A percentile compares a stretch with the other conserved stretches of the same genome.
phyloP scores from a whole-genome alignment of 2,329 filamentous ascomycete genomes.

The Colletotrichum limetticola region DNA sequence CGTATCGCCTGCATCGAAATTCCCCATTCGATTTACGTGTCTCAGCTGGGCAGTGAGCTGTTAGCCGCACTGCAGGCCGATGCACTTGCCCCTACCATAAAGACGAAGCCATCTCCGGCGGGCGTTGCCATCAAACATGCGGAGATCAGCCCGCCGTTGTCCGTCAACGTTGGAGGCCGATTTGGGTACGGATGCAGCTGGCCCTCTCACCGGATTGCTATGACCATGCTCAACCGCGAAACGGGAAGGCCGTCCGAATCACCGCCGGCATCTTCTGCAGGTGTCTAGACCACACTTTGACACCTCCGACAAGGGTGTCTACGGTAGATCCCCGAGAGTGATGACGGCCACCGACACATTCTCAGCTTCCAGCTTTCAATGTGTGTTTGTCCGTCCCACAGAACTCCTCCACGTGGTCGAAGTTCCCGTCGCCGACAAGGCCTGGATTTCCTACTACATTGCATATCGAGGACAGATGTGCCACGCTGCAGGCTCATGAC shows the following conservation, averaged over 20 bases:
- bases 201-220: slow-evolving; percentile 21
- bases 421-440: not conserved
- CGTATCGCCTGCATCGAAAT: not conserved
- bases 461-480: not conserved
- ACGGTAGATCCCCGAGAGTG: slow-evolving; percentile 12
- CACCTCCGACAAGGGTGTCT: slow-evolving; percentile 18
- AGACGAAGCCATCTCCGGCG: not conserved
- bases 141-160: slow-evolving; percentile 17
- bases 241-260: slow-evolving; percentile 30
- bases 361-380: not conserved
- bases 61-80: not conserved
- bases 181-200: slow-evolving; percentile 35
- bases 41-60: not conserved
- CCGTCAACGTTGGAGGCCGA: slow-evolving; percentile 13
- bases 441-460: not conserved
- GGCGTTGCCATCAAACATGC: not conserved
- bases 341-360: not conserved
- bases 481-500: slow-evolving; percentile 12
- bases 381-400: slow-evolving; percentile 3
- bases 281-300: slow-evolving; percentile 28
- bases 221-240: slow-evolving; percentile 24
- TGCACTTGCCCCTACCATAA: not conserved
- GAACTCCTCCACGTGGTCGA: slow-evolving; percentile 4
- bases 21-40: not conserved
- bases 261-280: slow-evolving; percentile 25